Base-by-base conservation (phyloP, 148 eudicot genomes). In the Pouteria glomerata region DNA sequence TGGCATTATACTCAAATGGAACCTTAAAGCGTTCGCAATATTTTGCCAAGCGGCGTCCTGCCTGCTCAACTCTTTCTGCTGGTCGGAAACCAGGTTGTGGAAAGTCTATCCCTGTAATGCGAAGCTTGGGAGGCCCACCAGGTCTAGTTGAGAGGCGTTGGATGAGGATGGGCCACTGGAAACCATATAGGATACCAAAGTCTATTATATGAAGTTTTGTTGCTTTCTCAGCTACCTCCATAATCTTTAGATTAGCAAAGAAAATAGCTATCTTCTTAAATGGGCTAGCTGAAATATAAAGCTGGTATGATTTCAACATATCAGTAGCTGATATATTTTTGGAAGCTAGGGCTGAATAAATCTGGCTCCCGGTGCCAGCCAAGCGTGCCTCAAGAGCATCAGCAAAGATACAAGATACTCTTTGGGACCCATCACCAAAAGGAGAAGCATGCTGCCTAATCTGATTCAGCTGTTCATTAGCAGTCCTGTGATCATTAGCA, bases 311-410 rank as follows among this genome's bases (percentile, higher is more conserved):
- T 45, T 61, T 33, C 30, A 62, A 72, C 30, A 30, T 72, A 6
- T 61, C 37, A 16, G 58, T 59, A 8, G 68, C 47, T 33, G 75
- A 63, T 10, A 71, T 66, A 5, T 60, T 74, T 55, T 61, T 74
- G 58, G 73, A 27, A 57, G 78, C 66, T 65, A 77, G 68, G 72
- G 75, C 58, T 2, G 81, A 57, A 73, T 77, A 81, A 26, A 74
- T 69, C 70, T 81, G 76, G 4, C 64, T 74, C 2, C 81, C 81
- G 33, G 83, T 80, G 55, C 83, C 83, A 31, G 77, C 70, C 56
- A 80, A 60, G 58, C 83, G 83, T 5, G 83, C 84, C 70, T 81
- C 78, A n/a, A 81, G 81, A 51, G 76, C 81, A 66, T 68, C 60
- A 23, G 81, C 78, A 81, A 81, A 81, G 8, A 74, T 60, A 68